phyloP scores from a whole-genome alignment of 225 moss, liverwort and hornwort genomes.

The Ulota crispa region DNA sequence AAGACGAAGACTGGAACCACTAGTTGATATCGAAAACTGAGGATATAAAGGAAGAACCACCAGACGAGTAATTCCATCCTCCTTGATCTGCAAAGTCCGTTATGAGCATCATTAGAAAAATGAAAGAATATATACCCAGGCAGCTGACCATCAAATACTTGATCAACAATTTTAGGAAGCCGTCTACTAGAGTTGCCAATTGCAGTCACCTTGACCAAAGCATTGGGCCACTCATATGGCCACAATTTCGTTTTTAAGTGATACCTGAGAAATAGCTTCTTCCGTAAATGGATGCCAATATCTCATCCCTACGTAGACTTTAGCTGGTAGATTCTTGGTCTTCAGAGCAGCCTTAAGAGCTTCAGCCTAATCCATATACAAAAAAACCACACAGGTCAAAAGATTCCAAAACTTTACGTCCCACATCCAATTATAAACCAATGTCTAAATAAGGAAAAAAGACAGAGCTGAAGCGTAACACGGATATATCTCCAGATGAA shows the following conservation, averaged over 20 bases:
- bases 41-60: slow-evolving; percentile 96
- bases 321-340: slow-evolving; percentile 72
- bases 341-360: slow-evolving; percentile 72
- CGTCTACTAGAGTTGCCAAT: not conserved
- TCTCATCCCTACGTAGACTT: slow-evolving; percentile 97
- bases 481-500: not conserved
- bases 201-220: slow-evolving; percentile 1
- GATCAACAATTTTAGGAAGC: not conserved
- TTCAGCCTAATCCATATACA: slow-evolving; percentile 56
- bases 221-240: not conserved
- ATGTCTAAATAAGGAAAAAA: not conserved
- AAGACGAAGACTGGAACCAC: slow-evolving; percentile 97
- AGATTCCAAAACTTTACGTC: not conserved
- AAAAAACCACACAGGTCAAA: slow-evolving; percentile 13
- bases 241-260: not conserved
- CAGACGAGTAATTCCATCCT: slow-evolving; percentile 88
- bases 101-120: slow-evolving; percentile 12
- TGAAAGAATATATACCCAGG: not conserved
- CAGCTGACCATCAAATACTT: not conserved
- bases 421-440: not conserved
- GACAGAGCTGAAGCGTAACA: not conserved
- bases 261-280: slow-evolving; percentile 88
- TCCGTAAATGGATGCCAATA: slow-evolving; percentile 99
- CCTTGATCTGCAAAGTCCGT: slow-evolving; percentile 73
- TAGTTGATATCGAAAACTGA: slow-evolving; percentile 96